Conservation (phyloP, 1,284 basidiomycete genomes). For the Xerocomus amazonicus region DNA sequence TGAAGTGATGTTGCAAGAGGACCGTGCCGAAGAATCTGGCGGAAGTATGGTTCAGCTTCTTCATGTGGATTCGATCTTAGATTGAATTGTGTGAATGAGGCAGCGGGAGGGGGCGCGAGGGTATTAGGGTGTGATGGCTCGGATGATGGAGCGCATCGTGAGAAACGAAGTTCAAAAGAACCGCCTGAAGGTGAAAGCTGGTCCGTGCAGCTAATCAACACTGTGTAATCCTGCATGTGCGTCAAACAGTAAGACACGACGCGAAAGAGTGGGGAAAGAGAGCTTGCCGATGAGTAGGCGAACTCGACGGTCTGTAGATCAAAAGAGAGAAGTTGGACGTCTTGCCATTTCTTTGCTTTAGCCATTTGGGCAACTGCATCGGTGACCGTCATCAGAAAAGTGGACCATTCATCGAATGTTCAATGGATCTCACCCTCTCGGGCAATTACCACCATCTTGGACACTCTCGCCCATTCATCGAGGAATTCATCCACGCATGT, state of each 20-base stretch:
- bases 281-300: slow-evolving; percentile 59
- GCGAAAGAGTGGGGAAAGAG: background rate
- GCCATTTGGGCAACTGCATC: slow-evolving; percentile 75
- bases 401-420: background rate
- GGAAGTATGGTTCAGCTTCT: slow-evolving; percentile 67
- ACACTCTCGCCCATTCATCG: slow-evolving; percentile 87
- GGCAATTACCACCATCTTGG: slow-evolving; percentile 89
- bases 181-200: slow-evolving; percentile 62
- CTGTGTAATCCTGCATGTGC: slow-evolving; percentile 56
- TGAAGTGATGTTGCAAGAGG: slow-evolving; percentile 60
- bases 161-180: slow-evolving; percentile 70
- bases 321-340: slow-evolving; percentile 78
- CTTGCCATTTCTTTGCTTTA: slow-evolving; percentile 63
- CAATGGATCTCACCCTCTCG: slow-evolving; percentile 60
- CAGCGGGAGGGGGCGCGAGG: slow-evolving; percentile 24
- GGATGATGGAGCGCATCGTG: slow-evolving; percentile 41
- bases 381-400: slow-evolving; percentile 5
- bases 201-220: slow-evolving; percentile 71
- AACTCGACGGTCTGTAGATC: slow-evolving; percentile 89
- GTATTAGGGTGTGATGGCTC: slow-evolving; percentile 27
- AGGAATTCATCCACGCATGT: slow-evolving; percentile 85
- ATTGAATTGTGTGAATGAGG: slow-evolving; percentile 14
- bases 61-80: slow-evolving; percentile 61
- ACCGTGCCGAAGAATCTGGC: slow-evolving; percentile 60
- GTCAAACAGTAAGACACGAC: background rate